A percentile compares a stretch with the other conserved stretches of the same genome.
phyloP scores from a whole-genome alignment of 169 alveolate genomes.

The Plasmodium knowlesi region DNA sequence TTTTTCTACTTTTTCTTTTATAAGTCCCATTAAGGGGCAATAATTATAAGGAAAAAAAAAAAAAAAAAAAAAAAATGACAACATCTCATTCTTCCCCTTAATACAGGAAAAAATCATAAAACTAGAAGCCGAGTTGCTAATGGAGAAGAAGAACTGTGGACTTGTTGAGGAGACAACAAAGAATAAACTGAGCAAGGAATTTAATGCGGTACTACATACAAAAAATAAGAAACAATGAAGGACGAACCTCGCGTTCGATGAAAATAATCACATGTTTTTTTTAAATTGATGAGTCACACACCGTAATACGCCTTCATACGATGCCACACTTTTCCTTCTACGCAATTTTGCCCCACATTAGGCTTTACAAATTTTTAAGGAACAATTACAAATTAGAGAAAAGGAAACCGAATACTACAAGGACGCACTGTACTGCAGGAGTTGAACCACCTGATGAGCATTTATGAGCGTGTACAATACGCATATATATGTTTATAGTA shows the following conservation, averaged over 20 bases:
- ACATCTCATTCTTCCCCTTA: background rate
- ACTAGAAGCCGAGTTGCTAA: conserved; percentile 63
- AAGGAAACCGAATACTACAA: conserved; percentile 75
- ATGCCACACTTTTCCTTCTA: background rate
- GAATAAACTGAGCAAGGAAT: conserved; percentile 73
- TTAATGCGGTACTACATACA: conserved; percentile 53
- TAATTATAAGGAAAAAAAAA: background rate
- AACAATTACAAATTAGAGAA: conserved; percentile 72
- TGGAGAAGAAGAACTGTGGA: conserved; percentile 60
- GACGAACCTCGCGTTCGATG: background rate
- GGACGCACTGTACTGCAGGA: conserved; percentile 47
- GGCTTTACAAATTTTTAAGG: conserved; percentile 73
- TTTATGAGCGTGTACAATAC: background rate
- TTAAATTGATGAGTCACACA: background rate
- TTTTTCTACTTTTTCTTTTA: background rate
- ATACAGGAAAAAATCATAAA: conserved; percentile 65
- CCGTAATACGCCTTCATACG: background rate
- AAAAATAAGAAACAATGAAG: background rate
- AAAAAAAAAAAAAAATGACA: background rate
- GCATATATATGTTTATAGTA: background rate
- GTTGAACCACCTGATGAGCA: background rate
- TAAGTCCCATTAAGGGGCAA: background rate
- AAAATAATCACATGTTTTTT: background rate
- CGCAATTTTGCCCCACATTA: background rate
- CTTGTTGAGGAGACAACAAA: conserved; percentile 63